phyloP scores from a whole-genome alignment of 805 yeast species.

The Ascoidea asiatica region DNA sequence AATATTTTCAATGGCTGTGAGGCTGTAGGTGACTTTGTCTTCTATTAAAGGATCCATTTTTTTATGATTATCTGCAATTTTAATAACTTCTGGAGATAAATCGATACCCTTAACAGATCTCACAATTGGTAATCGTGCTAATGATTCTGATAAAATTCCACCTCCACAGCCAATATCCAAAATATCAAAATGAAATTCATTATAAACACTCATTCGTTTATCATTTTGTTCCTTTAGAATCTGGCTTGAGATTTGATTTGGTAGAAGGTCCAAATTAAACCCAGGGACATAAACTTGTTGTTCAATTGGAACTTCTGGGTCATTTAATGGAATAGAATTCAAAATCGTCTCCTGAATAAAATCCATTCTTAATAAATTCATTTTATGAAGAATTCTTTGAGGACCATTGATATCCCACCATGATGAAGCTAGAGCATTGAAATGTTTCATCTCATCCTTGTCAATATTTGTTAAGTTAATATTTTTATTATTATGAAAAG shows the following conservation, averaged over 20 bases:
- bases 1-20: conserved; percentile 50
- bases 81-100: conserved; percentile 68
- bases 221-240: conserved; percentile 37
- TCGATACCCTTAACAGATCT: conserved; percentile 69
- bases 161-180: conserved; percentile 98
- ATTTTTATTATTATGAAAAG: no score
- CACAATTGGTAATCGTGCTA: conserved; percentile 63
- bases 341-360: conserved; percentile 57
- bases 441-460: conserved; percentile 62
- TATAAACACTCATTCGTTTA: conserved; percentile 25
- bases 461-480: not conserved
- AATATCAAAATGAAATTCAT: conserved; percentile 30
- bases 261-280: conserved; percentile 54
- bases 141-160: conserved; percentile 79
- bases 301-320: conserved; percentile 18
- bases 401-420: conserved; percentile 98
- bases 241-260: conserved; percentile 33
- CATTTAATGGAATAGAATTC: conserved; percentile 28
- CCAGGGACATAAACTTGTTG: conserved; percentile 66
- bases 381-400: conserved; percentile 84
- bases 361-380: conserved; percentile 85
- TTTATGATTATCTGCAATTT: conserved; percentile 65
- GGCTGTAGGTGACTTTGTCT: conserved; percentile 43
- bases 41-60: conserved; percentile 48
- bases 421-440: conserved; percentile 74